These are phyloP conservation scores for Aureobasidium sp. DNA, from an alignment of 2,329 filamentous ascomycete genomes.

Conservation along the genomic window DNA sequence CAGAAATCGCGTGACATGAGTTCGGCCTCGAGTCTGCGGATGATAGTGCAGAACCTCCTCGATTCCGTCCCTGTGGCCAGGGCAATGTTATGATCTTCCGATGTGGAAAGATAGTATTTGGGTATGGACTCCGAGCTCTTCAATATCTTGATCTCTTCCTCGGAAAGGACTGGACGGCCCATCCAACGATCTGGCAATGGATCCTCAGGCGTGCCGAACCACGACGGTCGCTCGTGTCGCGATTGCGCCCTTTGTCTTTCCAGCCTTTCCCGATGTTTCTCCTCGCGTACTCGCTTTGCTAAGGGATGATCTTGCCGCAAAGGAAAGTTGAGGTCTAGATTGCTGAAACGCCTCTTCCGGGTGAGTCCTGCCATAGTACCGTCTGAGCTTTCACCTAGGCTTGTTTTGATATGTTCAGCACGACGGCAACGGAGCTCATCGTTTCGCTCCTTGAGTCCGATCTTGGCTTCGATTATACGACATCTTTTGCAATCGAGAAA, in stretches of 20 bases:
- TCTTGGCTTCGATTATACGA: constrained; percentile 8
- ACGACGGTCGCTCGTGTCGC: background rate
- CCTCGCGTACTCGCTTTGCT: background rate
- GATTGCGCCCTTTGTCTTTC: background rate
- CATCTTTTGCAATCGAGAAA: background rate
- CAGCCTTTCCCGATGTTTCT: background rate
- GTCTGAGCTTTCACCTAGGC: background rate
- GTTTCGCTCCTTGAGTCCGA: background rate
- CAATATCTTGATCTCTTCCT: background rate
- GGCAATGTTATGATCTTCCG: background rate
- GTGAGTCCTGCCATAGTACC: background rate
- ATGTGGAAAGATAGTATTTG: constrained; percentile 7
- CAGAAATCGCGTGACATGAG: constrained; percentile 11
- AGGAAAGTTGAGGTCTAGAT: background rate
- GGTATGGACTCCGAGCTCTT: background rate
- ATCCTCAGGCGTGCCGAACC: constrained; percentile 2
- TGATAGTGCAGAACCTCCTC: background rate
- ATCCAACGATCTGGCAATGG: constrained; percentile 11
- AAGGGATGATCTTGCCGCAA: background rate
- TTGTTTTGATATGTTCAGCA: background rate
- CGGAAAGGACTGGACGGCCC: constrained; percentile 2
- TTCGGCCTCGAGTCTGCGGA: constrained; percentile 10
- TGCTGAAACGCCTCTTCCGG: background rate
- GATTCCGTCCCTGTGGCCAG: background rate
- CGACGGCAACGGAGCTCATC: background rate